Percentiles rank a stretch among this genome's conserved stretches.
These are phyloP conservation scores for Globisporangium orthogonon DNA, from an alignment of 352 stramenopile species.

Conservation along the genomic window DNA sequence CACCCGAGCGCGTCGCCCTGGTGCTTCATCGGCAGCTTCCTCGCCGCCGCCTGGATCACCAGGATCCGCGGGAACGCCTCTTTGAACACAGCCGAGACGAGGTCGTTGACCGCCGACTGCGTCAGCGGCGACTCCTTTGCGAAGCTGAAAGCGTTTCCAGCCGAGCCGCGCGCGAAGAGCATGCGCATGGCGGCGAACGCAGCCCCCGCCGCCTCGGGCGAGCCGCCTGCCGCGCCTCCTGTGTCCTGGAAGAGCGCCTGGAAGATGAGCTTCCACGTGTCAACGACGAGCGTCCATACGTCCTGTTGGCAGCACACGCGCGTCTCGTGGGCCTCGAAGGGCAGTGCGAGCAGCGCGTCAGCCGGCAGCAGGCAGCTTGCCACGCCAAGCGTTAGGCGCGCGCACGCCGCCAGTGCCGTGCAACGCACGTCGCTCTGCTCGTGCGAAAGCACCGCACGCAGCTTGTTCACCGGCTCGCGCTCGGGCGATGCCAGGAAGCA, in stretches of 20 bases:
- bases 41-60: conserved; percentile 30
- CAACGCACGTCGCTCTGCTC: conserved; percentile 55
- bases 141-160: conserved; percentile 25
- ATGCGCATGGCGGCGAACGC: conserved; percentile 58
- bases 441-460: conserved; percentile 59
- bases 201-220: conserved; percentile 22
- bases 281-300: conserved; percentile 59
- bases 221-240: not conserved
- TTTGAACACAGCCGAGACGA: conserved; percentile 59
- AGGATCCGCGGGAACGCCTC: conserved; percentile 54
- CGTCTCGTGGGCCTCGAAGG: conserved; percentile 80
- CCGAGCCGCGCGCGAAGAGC: conserved; percentile 44
- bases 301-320: conserved; percentile 80
- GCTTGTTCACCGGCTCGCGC: conserved; percentile 74
- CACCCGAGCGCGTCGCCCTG: conserved; percentile 56
- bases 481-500: conserved; percentile 58
- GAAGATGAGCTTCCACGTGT: conserved; percentile 82
- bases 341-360: conserved; percentile 59
- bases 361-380: conserved; percentile 37
- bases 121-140: conserved; percentile 20
- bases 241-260: conserved; percentile 30
- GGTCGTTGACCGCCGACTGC: conserved; percentile 56
- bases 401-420: conserved; percentile 50
- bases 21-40: conserved; percentile 44
- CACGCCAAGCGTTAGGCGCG: conserved; percentile 42